These are phyloP conservation scores for Phytopythium ostracodes DNA, from an alignment of 352 stramenopile species.

Conservation along the genomic window DNA sequence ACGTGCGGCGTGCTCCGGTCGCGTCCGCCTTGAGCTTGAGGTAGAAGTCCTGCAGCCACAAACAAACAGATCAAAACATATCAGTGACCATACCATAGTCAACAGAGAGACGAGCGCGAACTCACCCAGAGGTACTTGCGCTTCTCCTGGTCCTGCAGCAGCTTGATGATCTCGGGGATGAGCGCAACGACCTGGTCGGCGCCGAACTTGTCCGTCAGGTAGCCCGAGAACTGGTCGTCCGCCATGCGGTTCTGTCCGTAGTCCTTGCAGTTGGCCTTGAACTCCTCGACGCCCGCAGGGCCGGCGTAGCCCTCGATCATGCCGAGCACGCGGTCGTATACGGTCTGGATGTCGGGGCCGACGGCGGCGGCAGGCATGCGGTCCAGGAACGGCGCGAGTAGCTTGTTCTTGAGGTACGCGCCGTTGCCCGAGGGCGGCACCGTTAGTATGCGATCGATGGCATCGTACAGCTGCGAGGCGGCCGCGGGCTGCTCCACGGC, in stretches of 20 bases:
- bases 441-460: constrained; percentile 66
- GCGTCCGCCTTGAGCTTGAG: constrained; percentile 64
- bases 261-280: constrained; percentile 84
- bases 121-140: constrained; percentile 80
- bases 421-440: constrained; percentile 61
- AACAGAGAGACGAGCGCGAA: too few relatives aligned
- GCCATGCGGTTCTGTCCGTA: constrained; percentile 80
- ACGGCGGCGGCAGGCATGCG: constrained; percentile 68
- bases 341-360: constrained; percentile 73
- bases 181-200: constrained; percentile 65
- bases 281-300: constrained; percentile 60
- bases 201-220: constrained; percentile 70
- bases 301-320: constrained; percentile 67
- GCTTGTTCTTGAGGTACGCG: constrained; percentile 51
- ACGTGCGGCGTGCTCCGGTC: constrained; percentile 14
- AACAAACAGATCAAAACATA: too few relatives aligned
- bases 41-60: constrained; percentile 56
- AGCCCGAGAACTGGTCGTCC: constrained; percentile 65
- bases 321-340: constrained; percentile 79
- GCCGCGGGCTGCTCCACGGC: constrained; percentile 76
- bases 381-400: constrained; percentile 65
- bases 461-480: constrained; percentile 80
- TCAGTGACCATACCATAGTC: too few relatives aligned
- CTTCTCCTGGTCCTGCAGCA: constrained; percentile 81
- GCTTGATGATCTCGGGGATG: constrained; percentile 79